Base-by-base conservation (phyloP, 2,329 filamentous ascomycete genomes). In the Penicillium sp. region DNA sequence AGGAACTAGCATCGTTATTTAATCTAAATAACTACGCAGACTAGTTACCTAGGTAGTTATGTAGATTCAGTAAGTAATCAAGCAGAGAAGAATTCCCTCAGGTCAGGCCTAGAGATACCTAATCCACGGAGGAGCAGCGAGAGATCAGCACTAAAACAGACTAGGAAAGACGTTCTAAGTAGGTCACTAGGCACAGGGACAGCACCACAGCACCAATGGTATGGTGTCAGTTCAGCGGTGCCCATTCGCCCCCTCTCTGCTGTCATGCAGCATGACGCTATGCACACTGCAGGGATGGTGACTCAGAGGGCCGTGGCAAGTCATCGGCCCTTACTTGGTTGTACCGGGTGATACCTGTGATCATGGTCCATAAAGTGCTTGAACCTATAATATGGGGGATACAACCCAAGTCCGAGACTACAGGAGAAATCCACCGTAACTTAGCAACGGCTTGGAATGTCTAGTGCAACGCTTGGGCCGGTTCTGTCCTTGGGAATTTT, bases 291-390 rank as follows among this genome's bases (percentile, higher is more conserved):
- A 58, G 50, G 49, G 50, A 58, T 55, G 34, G 51, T 57, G 56
- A 59, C 51, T 59, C 55, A 56, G 46, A 50, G 47, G 35, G 36
- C 37, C 32, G 36, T 51, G 43, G 44, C 49, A 51, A 46, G 38
- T 50, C 28, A 52, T 46, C 47, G 29, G 42, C 48, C 55, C 55
- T 56, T 59, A 49, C 56, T 46, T 58, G 51, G 57, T 58, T 46
- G 57, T 55, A 58, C 57, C 44, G 56, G 47, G 49, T 52, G 52
- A 58, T 53, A 29, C 18, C 18, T 20, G 43, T 35, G 42, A 47
- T 29, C 6, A 23, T 31, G 11, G 9, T 26, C 13, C 9, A 13
- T 43, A 9, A 38, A 22, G 24, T 23, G 39, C 24, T 27, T 13
- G 24, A 11, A 7, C 23, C n/a, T 26, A 18, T 26, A 39, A 11